Evolutionary conservation across 2,329 filamentous ascomycete species (phyloP).

Genomic region (Trichoderma pleuroti): DNA sequence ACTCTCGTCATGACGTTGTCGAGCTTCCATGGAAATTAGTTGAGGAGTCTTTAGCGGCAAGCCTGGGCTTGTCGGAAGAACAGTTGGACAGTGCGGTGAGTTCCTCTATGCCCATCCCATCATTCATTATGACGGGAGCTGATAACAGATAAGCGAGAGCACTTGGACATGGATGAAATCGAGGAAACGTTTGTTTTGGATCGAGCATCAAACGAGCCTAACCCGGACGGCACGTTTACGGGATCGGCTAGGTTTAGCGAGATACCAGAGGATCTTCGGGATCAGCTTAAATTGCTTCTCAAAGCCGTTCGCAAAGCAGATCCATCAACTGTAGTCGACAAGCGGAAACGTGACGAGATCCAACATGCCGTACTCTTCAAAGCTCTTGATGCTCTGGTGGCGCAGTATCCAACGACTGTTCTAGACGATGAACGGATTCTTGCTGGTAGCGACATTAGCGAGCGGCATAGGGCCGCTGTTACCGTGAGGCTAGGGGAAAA

Average conservation of each 20-base stretch:
- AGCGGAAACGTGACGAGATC: slow-evolving; percentile 47
- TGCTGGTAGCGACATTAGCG: slow-evolving; percentile 26
- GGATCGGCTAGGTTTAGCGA: slow-evolving; percentile 37
- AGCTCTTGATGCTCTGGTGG: slow-evolving; percentile 37
- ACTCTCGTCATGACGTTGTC: slow-evolving; percentile 75
- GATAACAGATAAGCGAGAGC: slow-evolving; percentile 32
- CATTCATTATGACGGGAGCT: background rate
- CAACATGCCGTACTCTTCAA: slow-evolving; percentile 39
- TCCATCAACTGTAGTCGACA: slow-evolving; percentile 44
- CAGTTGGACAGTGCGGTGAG: slow-evolving; percentile 44
- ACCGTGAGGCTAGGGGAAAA: slow-evolving; percentile 71
- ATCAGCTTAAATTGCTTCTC: slow-evolving; percentile 49
- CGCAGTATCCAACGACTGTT: slow-evolving; percentile 43
- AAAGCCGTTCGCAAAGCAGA: slow-evolving; percentile 47
- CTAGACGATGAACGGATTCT: slow-evolving; percentile 41
- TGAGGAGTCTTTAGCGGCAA: slow-evolving; percentile 40
- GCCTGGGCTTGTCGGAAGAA: slow-evolving; percentile 37
- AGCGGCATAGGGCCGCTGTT: slow-evolving; percentile 57
- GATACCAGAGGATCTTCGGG: slow-evolving; percentile 49
- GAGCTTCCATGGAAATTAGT: slow-evolving; percentile 67
- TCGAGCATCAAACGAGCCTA: slow-evolving; percentile 50
- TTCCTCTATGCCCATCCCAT: slow-evolving; percentile 18
- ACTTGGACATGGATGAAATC: slow-evolving; percentile 61
- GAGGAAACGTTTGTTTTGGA: slow-evolving; percentile 74
- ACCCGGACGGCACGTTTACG: slow-evolving; percentile 44